Evolutionary conservation across 495 filamentous ascomycete species (phyloP).

Genomic region (Opeltia flavorubescens): DNA sequence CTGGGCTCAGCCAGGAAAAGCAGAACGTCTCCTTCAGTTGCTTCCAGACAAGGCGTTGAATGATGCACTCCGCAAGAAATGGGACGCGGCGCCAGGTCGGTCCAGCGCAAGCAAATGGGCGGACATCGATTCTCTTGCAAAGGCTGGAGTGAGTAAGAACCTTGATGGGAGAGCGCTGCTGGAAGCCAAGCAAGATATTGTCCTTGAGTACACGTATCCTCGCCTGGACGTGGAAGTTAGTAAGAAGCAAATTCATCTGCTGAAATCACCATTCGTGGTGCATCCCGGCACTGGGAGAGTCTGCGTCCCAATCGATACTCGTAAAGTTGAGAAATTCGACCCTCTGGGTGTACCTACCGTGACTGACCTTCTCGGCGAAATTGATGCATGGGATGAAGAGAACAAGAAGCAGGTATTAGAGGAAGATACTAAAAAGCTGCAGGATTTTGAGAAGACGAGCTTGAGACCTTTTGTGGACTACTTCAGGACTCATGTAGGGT

Average conservation of each 20-base stretch:
- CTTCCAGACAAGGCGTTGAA: constrained; percentile 65
- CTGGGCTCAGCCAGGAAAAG: constrained; percentile 50
- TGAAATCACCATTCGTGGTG: constrained; percentile 91
- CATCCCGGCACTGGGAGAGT: constrained; percentile 89
- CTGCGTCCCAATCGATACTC: constrained; percentile 82
- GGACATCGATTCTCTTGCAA: constrained; percentile 78
- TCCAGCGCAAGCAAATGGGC: constrained; percentile 71
- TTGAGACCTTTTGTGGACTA: constrained; percentile 84
- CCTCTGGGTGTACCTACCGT: constrained; percentile 80
- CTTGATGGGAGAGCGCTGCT: constrained; percentile 51
- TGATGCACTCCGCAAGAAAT: constrained; percentile 71
- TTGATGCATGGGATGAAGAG: constrained; percentile 55
- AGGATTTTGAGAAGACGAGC: constrained; percentile 95
- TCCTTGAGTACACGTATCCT: constrained; percentile 97
- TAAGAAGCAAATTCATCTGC: constrained; percentile 93
- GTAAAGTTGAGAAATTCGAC: constrained; percentile 62
- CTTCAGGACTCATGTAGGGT: constrained; percentile 68
- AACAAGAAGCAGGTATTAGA: constrained; percentile 22
- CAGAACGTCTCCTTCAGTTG: constrained; percentile 59
- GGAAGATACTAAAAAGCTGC: constrained; percentile 35
- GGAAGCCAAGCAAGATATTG: constrained; percentile 87
- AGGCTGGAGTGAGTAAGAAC: constrained; percentile 49
- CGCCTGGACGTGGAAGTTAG: constrained; percentile 90
- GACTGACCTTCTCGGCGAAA: constrained; percentile 60
- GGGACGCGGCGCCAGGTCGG: constrained; percentile 69